These are phyloP conservation scores for Diaporthe vaccinii DNA, from an alignment of 2,329 filamentous ascomycete species.

Conservation along the genomic window DNA sequence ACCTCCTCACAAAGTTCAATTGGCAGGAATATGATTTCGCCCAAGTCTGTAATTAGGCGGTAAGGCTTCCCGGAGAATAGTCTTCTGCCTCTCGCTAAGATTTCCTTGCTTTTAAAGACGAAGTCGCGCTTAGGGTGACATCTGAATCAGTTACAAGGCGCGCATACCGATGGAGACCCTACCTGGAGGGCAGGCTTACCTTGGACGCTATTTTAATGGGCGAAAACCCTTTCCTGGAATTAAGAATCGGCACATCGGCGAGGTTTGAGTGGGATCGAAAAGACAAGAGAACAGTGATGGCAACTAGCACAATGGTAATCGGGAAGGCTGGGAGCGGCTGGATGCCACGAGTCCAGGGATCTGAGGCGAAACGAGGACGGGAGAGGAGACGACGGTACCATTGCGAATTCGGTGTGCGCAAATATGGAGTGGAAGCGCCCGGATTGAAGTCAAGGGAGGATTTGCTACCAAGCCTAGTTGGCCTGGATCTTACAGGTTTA, in stretches of 20 bases:
- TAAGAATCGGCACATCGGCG: background rate
- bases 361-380: background rate
- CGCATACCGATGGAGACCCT: background rate
- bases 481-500: background rate
- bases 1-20: background rate
- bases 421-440: background rate
- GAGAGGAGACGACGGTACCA: background rate
- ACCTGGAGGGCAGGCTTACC: background rate
- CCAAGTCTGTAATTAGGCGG: background rate
- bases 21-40: background rate
- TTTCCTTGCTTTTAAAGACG: background rate
- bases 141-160: background rate
- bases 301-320: background rate
- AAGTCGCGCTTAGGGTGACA: background rate
- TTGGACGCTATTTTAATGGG: background rate
- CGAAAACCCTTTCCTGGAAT: background rate
- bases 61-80: conserved; percentile 1
- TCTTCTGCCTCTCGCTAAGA: background rate
- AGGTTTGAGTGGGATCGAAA: background rate
- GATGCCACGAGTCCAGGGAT: background rate
- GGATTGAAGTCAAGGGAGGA: background rate
- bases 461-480: background rate
- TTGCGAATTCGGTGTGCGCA: background rate
- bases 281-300: background rate
- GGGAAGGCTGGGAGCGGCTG: background rate